Percentiles rank a stretch among this genome's conserved stretches.
These are phyloP conservation scores for Lathyrus tuberosus DNA, from an alignment of 306 rosid genomes.

Conservation along the genomic window DNA sequence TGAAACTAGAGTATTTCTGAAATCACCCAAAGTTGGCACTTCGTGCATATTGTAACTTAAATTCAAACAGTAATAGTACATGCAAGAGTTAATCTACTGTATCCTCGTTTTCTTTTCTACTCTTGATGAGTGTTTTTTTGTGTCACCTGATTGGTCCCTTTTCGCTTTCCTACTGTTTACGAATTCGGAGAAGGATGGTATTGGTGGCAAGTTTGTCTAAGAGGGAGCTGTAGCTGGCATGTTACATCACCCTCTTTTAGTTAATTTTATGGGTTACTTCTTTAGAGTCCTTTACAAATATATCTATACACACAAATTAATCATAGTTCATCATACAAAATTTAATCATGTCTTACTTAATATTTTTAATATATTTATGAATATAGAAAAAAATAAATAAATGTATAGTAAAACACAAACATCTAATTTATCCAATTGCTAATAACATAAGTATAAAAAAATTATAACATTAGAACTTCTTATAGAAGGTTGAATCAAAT, in stretches of 20 bases:
- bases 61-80: not conserved
- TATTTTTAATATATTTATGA: no score
- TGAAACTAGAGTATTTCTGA: not conserved
- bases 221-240: no score
- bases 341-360: no score
- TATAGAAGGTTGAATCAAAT: slow-evolving; percentile 25
- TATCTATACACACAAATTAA: no score
- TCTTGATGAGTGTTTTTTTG: slow-evolving; percentile 45
- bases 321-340: no score
- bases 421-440: no score
- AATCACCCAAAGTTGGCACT: slow-evolving; percentile 1
- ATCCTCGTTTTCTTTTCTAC: slow-evolving; percentile 64
- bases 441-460: slow-evolving; percentile 33
- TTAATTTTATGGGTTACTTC: no score
- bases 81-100: slow-evolving; percentile 38
- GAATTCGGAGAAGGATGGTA: slow-evolving; percentile 85
- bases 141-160: slow-evolving; percentile 38
- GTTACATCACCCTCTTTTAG: no score
- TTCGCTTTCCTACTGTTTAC: slow-evolving; percentile 52
- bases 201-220: slow-evolving; percentile 54
- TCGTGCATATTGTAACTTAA: slow-evolving; percentile 20
- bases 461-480: slow-evolving; percentile 29
- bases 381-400: no score
- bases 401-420: slow-evolving; percentile 47
- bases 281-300: no score